Base-by-base conservation (phyloP, 352 stramenopile genomes). In the Pythium biforme region DNA sequence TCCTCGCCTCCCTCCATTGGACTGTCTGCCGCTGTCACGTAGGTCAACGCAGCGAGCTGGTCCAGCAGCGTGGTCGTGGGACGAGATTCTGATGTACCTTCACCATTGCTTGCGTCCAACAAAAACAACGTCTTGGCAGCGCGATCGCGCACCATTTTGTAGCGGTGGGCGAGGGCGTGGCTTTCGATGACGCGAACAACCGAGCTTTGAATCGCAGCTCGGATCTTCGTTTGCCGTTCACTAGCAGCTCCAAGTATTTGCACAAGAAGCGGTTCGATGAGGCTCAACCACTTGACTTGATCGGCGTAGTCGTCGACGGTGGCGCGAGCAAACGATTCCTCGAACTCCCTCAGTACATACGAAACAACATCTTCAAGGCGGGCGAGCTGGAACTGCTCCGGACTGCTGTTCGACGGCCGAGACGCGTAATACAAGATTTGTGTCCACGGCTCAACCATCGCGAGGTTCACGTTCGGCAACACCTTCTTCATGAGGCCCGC, bases 101-200 rank as follows among this genome's bases (percentile, higher is more conserved):
- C 15, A 54, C 47, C 49, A 22, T n/a, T n/a, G n/a, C 20, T 63
- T 2, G 43, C 62, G 1, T 72, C 61, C 17, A 93, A 51, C n/a
- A 90, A 57, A 53, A 85, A 90, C 17, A 92, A 46, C 47, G 88
- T 68, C 39, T 77, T 75, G 3, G 72, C 84, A 4, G 75, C 77
- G 27, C 72, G 73, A 40, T 93, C 81, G 22, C 84, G 80, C 17
- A 93, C 88, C 55, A 91, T 90, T 62, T 89, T 88, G 77, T 93
- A 93, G 49, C 76, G 82, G 34, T 93, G 84, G 0, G 77, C 66
- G 45, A 93, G 52, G 0, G 75, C 77, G 14, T 89, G 76, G 27
- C 65, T 62, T 29, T 71, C 62, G 48, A 90, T 75, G 12, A 88
- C 74, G 14, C 50, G 50, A 9, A 87, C 27, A 22, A 77, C 66